phyloP scores from a whole-genome alignment of 2,329 filamentous ascomycete species.

The Alternaria panax region DNA sequence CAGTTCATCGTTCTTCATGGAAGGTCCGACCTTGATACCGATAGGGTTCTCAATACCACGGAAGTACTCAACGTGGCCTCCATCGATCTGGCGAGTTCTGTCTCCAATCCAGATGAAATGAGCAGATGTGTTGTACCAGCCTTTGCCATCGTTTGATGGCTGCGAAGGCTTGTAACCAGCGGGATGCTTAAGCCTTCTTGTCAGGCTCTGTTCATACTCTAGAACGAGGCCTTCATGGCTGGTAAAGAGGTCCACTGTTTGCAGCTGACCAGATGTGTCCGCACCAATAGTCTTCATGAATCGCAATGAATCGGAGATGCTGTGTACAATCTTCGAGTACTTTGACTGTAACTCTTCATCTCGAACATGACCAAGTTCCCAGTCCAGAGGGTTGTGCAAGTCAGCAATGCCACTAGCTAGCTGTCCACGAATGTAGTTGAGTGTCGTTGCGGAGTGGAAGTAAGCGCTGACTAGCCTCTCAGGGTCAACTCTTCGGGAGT shows the following conservation, averaged over 20 bases:
- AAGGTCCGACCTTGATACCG: constrained; percentile 93
- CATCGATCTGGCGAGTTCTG: constrained; percentile 89
- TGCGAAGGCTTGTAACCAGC: constrained; percentile 49
- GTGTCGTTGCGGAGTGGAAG: constrained; percentile 91
- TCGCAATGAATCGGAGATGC: constrained; percentile 87
- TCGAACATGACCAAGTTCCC: constrained; percentile 89
- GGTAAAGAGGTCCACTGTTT: constrained; percentile 93
- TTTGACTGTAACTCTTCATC: constrained; percentile 83
- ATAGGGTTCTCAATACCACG: constrained; percentile 95
- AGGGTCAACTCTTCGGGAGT: constrained; percentile 83
- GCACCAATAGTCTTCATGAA: constrained; percentile 96
- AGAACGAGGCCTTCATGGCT: constrained; percentile 93
- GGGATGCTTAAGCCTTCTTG: constrained; percentile 75
- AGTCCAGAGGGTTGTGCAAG: constrained; percentile 90
- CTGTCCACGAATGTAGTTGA: constrained; percentile 89
- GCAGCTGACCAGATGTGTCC: constrained; percentile 80
- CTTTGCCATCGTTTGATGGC: constrained; percentile 55
- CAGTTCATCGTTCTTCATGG: constrained; percentile 78
- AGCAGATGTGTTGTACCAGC: constrained; percentile 92
- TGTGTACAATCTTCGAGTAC: constrained; percentile 83
- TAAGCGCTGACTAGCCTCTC: constrained; percentile 87
- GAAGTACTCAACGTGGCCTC: constrained; percentile 97
- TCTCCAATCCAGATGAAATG: constrained; percentile 99
- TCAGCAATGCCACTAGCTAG: constrained; percentile 90
- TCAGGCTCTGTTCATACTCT: constrained; percentile 91